A percentile compares a stretch with the other conserved stretches of the same genome.
phyloP scores from a whole-genome alignment of 108 stramenopile genomes.

The Skeletonema menzelii region DNA sequence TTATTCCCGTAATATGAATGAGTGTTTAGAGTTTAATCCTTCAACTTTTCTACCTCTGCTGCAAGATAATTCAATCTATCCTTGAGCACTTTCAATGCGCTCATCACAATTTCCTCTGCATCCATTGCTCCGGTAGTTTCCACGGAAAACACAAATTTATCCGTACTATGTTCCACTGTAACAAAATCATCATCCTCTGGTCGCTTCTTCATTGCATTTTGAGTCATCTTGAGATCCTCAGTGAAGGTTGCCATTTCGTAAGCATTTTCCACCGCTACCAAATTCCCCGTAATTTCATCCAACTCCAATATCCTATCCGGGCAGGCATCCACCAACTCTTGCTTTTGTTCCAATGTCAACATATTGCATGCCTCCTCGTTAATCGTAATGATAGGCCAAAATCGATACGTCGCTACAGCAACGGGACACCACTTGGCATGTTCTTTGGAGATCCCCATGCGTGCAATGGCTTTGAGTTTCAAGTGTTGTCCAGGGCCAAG shows the following conservation, averaged over 20 bases:
- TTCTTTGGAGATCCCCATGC: slow-evolving; percentile 96
- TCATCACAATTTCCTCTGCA: slow-evolving; percentile 82
- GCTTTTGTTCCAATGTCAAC: slow-evolving; percentile 89
- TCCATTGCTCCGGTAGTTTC: slow-evolving; percentile 90
- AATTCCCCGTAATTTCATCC: slow-evolving; percentile 68
- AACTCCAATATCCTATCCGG: slow-evolving; percentile 85
- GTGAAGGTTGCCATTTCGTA: slow-evolving; percentile 85
- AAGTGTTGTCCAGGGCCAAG: slow-evolving; percentile 93
- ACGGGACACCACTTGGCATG: slow-evolving; percentile 99
- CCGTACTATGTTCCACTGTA: slow-evolving; percentile 60
- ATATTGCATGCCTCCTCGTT: slow-evolving; percentile 86
- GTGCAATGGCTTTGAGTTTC: slow-evolving; percentile 91
- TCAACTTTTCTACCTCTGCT: slow-evolving; percentile 84
- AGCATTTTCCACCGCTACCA: slow-evolving; percentile 75
- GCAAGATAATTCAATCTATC: slow-evolving; percentile 79
- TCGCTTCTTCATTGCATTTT: slow-evolving; percentile 77
- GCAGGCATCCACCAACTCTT: slow-evolving; percentile 87
- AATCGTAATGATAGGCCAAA: slow-evolving; percentile 90
- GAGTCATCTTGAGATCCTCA: slow-evolving; percentile 73
- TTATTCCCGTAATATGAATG: background rate
- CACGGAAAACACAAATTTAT: slow-evolving; percentile 85
- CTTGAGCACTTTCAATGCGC: slow-evolving; percentile 75
- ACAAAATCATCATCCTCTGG: slow-evolving; percentile 90
- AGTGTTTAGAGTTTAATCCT: slow-evolving; percentile 43
- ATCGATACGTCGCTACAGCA: slow-evolving; percentile 92